Evolutionary conservation across 768 basidiomycete species (phyloP).

Genomic region (Tephrocybe sp.): DNA sequence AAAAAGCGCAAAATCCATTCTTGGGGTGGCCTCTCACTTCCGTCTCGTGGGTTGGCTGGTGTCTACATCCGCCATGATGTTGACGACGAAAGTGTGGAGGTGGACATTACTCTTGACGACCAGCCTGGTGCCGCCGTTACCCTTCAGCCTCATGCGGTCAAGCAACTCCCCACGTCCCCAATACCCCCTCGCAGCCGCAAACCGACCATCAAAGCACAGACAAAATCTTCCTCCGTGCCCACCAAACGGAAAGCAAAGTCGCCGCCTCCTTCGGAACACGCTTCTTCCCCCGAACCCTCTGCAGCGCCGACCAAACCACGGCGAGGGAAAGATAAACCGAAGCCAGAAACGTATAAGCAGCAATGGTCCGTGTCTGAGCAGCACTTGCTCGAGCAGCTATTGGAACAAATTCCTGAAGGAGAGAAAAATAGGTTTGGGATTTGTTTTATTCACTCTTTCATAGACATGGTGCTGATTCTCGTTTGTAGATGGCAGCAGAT

Average conservation of each 20-base stretch:
- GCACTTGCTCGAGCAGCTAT: slow-evolving; percentile 68
- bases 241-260: slow-evolving; percentile 6
- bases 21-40: slow-evolving; percentile 32
- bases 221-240: background rate
- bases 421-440: slow-evolving; percentile 71
- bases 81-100: slow-evolving; percentile 61
- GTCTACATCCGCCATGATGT: slow-evolving; percentile 58
- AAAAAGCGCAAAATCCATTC: slow-evolving; percentile 50
- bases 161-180: background rate
- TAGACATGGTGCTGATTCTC: background rate
- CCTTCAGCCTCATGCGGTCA: background rate
- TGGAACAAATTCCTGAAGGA: slow-evolving; percentile 76
- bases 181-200: slow-evolving; percentile 1
- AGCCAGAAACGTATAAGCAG: slow-evolving; percentile 80
- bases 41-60: slow-evolving; percentile 28
- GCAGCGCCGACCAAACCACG: slow-evolving; percentile 6
- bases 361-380: slow-evolving; percentile 79
- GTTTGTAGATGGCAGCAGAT: slow-evolving; percentile 72
- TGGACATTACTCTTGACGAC: slow-evolving; percentile 50
- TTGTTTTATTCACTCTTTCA: background rate
- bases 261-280: background rate
- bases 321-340: slow-evolving; percentile 35
- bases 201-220: slow-evolving; percentile 5
- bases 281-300: background rate
- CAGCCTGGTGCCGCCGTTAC: slow-evolving; percentile 4